phyloP scores from a whole-genome alignment of 129 eudicot genomes.

The Heracleum sosnowskyi region DNA sequence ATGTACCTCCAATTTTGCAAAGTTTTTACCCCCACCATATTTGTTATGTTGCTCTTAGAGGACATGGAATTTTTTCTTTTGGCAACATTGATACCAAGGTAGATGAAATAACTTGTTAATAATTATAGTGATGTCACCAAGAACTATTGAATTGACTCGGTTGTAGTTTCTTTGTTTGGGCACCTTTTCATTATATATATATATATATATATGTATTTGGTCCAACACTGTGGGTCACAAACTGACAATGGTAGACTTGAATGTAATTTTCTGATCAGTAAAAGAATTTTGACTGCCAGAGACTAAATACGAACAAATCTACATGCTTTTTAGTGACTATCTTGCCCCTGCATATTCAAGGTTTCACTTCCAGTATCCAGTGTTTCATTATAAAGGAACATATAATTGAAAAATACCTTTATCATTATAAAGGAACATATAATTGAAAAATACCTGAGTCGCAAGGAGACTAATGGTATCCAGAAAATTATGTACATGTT shows the following conservation, averaged over 20 bases:
- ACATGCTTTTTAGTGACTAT: too few relatives aligned
- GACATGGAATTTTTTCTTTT: not conserved
- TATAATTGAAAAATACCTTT: too few relatives aligned
- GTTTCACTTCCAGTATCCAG: too few relatives aligned
- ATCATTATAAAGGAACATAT: too few relatives aligned
- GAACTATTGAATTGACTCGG: not conserved
- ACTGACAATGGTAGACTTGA: not conserved
- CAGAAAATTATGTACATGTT: not conserved
- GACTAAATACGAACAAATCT: too few relatives aligned
- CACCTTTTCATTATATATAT: too few relatives aligned
- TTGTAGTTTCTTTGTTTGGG: not conserved
- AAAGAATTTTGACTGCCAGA: too few relatives aligned
- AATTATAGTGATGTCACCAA: not conserved
- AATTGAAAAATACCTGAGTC: too few relatives aligned
- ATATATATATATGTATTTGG: too few relatives aligned
- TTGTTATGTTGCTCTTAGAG: constrained; percentile 11
- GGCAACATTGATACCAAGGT: not conserved
- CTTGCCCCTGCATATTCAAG: too few relatives aligned
- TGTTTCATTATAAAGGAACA: too few relatives aligned
- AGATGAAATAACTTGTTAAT: not conserved
- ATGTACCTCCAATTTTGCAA: constrained; percentile 32
- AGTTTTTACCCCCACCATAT: constrained; percentile 14
- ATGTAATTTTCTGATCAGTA: too few relatives aligned
- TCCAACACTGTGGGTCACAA: not conserved
- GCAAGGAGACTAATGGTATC: not conserved